Evolutionary conservation across 495 filamentous ascomycete species (phyloP).

Genomic region (Aspergillus hancockii): DNA sequence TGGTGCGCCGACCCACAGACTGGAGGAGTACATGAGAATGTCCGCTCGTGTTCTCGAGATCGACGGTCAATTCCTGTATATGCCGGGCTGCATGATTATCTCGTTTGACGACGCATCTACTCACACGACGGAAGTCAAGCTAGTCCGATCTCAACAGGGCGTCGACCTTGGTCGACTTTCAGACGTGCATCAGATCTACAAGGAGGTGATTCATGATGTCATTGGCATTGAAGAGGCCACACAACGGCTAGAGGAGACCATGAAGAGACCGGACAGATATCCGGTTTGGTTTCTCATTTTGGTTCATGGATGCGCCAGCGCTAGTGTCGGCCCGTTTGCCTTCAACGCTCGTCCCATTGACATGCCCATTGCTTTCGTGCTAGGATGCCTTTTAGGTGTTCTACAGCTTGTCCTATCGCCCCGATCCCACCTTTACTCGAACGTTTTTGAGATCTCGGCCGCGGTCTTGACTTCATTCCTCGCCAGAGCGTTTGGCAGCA

Average conservation of each 20-base stretch:
- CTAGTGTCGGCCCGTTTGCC: slow-evolving; percentile 80
- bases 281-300: slow-evolving; percentile 71
- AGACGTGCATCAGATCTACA: slow-evolving; percentile 88
- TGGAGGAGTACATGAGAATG: slow-evolving; percentile 90
- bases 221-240: slow-evolving; percentile 86
- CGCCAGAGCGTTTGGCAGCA: slow-evolving; percentile 83
- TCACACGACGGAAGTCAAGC: slow-evolving; percentile 90
- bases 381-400: slow-evolving; percentile 80
- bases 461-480: slow-evolving; percentile 88
- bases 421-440: slow-evolving; percentile 71
- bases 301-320: slow-evolving; percentile 83
- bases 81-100: slow-evolving; percentile 94
- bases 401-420: slow-evolving; percentile 81
- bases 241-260: slow-evolving; percentile 64
- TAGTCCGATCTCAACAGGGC: slow-evolving; percentile 74
- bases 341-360: slow-evolving; percentile 87
- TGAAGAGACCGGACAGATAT: slow-evolving; percentile 62
- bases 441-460: slow-evolving; percentile 89
- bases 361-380: slow-evolving; percentile 81
- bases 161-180: slow-evolving; percentile 82
- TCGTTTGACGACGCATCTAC: slow-evolving; percentile 88
- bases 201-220: slow-evolving; percentile 87
- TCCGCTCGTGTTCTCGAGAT: slow-evolving; percentile 85
- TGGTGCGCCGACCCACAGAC: slow-evolving; percentile 74
- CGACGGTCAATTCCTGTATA: slow-evolving; percentile 87